Evolutionary conservation across 225 moss, liverwort and hornwort genomes (phyloP).

Genomic region (Bryoerythrophyllum caledonicum): DNA sequence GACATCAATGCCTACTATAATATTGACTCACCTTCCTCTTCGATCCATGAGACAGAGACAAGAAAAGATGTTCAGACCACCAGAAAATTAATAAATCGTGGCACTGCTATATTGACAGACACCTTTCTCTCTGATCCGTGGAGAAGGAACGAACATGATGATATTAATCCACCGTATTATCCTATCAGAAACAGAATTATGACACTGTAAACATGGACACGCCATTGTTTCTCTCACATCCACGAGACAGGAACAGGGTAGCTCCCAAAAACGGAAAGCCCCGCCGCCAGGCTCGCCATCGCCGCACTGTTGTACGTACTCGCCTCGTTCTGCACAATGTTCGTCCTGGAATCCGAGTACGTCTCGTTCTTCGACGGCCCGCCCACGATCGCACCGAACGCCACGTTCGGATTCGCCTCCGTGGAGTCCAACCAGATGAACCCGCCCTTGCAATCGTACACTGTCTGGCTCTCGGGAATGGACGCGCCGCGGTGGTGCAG

Average conservation of each 20-base stretch:
- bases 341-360: conserved; percentile 53
- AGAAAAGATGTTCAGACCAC: too few species aligned
- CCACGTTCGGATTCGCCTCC: conserved; percentile 68
- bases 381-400: conserved; percentile 77
- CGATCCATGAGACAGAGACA: too few species aligned
- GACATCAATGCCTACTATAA: too few species aligned
- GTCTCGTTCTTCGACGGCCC: conserved; percentile 75
- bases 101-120: too few species aligned
- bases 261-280: conserved; percentile 57
- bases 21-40: too few species aligned
- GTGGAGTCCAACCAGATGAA: conserved; percentile 55
- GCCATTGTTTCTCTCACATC: conserved; percentile 15
- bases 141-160: too few species aligned
- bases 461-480: conserved; percentile 51
- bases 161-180: too few species aligned
- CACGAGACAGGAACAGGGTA: conserved; percentile 43
- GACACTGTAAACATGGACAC: not conserved
- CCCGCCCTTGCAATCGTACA: conserved; percentile 59
- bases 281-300: conserved; percentile 76
- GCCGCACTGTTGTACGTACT: conserved; percentile 71
- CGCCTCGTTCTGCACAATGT: conserved; percentile 78
- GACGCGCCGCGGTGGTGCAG: conserved; percentile 88
- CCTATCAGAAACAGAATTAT: too few species aligned
- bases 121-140: too few species aligned
- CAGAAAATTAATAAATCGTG: too few species aligned